Evolutionary conservation across 306 rosid genomes (phyloP).

Genomic region (Spatholobus suberectus): DNA sequence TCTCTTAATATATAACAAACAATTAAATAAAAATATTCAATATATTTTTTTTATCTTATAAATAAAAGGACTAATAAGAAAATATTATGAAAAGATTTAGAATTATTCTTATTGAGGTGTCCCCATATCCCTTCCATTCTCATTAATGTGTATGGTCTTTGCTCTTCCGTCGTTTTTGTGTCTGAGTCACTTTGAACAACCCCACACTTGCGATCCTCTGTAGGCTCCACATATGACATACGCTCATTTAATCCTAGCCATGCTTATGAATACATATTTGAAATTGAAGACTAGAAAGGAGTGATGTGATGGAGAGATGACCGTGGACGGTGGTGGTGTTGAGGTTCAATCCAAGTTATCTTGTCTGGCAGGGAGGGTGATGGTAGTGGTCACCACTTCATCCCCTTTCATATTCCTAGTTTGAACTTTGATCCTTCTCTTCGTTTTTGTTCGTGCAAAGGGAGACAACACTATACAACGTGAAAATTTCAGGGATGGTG

Average conservation of each 20-base stretch:
- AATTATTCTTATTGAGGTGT: not conserved
- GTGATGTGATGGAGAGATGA: slow-evolving; percentile 32
- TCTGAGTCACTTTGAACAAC: slow-evolving; percentile 1
- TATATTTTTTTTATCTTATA: too few relatives aligned
- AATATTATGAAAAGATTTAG: not conserved
- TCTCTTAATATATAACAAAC: too few relatives aligned
- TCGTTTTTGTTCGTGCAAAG: slow-evolving; percentile 32
- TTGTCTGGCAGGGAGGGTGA: slow-evolving; percentile 25
- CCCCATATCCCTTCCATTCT: not conserved
- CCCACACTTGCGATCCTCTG: not conserved
- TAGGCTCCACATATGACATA: not conserved
- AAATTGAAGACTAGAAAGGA: slow-evolving; percentile 1
- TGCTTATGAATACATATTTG: not conserved
- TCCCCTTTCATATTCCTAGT: not conserved
- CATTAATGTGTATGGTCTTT: not conserved
- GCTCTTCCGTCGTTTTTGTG: slow-evolving; percentile 18
- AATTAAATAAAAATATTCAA: too few relatives aligned
- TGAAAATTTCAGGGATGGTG: slow-evolving; percentile 16
- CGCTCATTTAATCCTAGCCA: not conserved
- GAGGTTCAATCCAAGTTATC: not conserved
- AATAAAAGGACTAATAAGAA: not conserved
- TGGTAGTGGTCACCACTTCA: slow-evolving; percentile 30
- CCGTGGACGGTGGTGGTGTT: slow-evolving; percentile 35
- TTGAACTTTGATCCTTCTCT: slow-evolving; percentile 30
- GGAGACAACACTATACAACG: slow-evolving; percentile 39